Conservation (phyloP, 208 protist genomes). For the Entamoeba histolytica region DNA sequence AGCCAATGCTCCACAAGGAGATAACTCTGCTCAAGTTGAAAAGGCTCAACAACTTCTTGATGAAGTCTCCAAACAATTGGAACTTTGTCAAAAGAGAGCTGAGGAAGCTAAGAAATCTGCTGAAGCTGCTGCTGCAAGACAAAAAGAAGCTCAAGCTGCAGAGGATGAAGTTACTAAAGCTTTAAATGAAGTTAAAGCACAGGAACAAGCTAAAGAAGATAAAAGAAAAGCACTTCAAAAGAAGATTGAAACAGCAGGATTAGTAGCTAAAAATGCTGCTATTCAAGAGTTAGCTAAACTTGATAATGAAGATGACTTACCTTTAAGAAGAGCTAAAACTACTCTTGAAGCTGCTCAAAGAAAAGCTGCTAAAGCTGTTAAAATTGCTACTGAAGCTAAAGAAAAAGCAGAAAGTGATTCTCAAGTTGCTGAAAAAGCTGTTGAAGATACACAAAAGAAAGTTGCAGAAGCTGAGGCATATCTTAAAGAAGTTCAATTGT, state of each 20-base stretch:
- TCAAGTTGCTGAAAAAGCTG: background rate
- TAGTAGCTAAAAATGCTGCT: conserved; percentile 23
- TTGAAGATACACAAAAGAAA: background rate
- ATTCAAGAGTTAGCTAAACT: conserved; percentile 6
- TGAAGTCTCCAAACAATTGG: background rate
- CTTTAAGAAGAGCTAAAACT: conserved; percentile 22
- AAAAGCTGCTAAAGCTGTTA: conserved; percentile 27
- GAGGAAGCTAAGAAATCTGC: background rate
- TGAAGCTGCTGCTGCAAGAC: background rate
- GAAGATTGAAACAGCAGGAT: conserved; percentile 16
- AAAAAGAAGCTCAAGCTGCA: background rate
- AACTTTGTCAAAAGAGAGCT: background rate
- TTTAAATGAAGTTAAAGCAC: conserved; percentile 8
- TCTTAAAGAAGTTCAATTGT: background rate
- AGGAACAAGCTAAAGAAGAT: conserved; percentile 10
- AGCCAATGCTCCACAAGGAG: background rate
- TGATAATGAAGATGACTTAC: conserved; percentile 18
- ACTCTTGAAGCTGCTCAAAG: conserved; percentile 15
- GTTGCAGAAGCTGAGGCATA: background rate
- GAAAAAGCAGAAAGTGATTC: background rate
- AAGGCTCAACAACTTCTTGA: background rate
- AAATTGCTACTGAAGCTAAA: background rate
- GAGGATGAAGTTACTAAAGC: conserved; percentile 11
- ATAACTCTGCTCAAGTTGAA: background rate
- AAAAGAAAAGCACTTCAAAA: conserved; percentile 19